phyloP scores from a whole-genome alignment of 192 early-diverging fungal genomes.

The Gryganskiella cystojenkinii region DNA sequence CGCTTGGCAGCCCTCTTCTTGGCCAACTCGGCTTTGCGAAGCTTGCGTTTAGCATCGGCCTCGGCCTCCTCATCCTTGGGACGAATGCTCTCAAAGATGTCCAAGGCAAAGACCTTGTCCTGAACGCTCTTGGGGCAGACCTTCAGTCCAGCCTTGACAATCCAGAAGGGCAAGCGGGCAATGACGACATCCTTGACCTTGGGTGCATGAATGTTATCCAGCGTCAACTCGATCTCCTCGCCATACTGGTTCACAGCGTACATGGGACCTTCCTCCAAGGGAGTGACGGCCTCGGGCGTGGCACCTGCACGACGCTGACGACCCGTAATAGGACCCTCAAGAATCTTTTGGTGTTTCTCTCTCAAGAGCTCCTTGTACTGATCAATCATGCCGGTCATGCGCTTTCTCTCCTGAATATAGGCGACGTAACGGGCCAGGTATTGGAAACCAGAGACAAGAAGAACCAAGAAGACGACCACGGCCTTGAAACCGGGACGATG shows the following conservation, averaged over 20 bases:
- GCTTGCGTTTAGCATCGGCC: slow-evolving; percentile 25
- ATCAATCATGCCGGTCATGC: slow-evolving; percentile 60
- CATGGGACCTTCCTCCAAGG: slow-evolving; percentile 50
- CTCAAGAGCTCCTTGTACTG: slow-evolving; percentile 52
- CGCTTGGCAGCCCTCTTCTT: slow-evolving; percentile 44
- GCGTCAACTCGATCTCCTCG: slow-evolving; percentile 42
- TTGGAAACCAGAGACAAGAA: slow-evolving; percentile 70
- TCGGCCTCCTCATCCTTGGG: slow-evolving; percentile 38
- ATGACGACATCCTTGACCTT: slow-evolving; percentile 29
- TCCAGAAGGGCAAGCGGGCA: slow-evolving; percentile 38
- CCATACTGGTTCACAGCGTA: slow-evolving; percentile 54
- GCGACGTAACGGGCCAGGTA: slow-evolving; percentile 70
- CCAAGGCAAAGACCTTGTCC: slow-evolving; percentile 23
- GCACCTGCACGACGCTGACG: slow-evolving; percentile 52
- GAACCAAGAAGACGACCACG: slow-evolving; percentile 63
- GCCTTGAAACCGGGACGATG: slow-evolving; percentile 76
- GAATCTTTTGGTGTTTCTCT: slow-evolving; percentile 50
- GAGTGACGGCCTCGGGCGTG: slow-evolving; percentile 46
- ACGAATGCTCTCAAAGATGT: slow-evolving; percentile 42
- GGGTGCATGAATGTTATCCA: slow-evolving; percentile 48
- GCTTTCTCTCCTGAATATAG: slow-evolving; percentile 68
- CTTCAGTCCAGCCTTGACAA: slow-evolving; percentile 20
- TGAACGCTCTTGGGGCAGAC: slow-evolving; percentile 20
- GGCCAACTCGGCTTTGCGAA: slow-evolving; percentile 40
- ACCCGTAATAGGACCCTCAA: slow-evolving; percentile 51